phyloP scores from a whole-genome alignment of 352 stramenopile genomes.

The Paralagenidium karlingii region DNA sequence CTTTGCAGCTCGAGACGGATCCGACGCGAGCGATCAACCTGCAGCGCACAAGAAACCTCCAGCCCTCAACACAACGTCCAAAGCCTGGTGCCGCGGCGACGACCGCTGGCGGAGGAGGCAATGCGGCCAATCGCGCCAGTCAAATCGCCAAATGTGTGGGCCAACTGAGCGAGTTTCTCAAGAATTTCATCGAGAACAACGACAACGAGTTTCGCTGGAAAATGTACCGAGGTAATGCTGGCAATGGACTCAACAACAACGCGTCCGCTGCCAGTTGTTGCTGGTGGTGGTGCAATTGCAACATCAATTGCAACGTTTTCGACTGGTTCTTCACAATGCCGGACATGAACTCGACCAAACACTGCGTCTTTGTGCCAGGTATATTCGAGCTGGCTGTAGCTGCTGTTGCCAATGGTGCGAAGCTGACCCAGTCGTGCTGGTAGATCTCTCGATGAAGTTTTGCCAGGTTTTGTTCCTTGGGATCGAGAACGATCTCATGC shows the following conservation, averaged over 20 bases:
- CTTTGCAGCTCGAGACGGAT: no score
- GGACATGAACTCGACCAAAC: no score
- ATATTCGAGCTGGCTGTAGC: constrained; percentile 1
- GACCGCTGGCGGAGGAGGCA: no score
- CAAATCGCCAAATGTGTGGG: constrained; percentile 17
- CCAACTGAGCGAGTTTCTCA: constrained; percentile 64
- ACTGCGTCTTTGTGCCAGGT: constrained; percentile 60
- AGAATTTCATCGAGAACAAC: constrained; percentile 76
- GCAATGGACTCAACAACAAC: constrained; percentile 50
- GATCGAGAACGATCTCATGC: constrained; percentile 78
- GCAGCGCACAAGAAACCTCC: no score
- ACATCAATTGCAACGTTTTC: no score
- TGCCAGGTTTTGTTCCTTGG: constrained; percentile 51
- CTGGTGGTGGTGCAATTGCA: no score
- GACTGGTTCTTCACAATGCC: no score
- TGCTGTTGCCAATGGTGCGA: not conserved
- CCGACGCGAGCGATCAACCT: no score
- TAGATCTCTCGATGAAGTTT: constrained; percentile 11
- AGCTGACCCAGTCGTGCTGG: no score
- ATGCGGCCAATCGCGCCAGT: no score
- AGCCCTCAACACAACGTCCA: no score
- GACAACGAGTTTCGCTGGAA: constrained; percentile 64
- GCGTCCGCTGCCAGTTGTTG: constrained; percentile 19
- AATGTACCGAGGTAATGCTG: constrained; percentile 71
- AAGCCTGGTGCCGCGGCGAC: no score